Evolutionary conservation across 2,329 filamentous ascomycete genomes (phyloP).

Genomic region (Sporothrix pallida): DNA sequence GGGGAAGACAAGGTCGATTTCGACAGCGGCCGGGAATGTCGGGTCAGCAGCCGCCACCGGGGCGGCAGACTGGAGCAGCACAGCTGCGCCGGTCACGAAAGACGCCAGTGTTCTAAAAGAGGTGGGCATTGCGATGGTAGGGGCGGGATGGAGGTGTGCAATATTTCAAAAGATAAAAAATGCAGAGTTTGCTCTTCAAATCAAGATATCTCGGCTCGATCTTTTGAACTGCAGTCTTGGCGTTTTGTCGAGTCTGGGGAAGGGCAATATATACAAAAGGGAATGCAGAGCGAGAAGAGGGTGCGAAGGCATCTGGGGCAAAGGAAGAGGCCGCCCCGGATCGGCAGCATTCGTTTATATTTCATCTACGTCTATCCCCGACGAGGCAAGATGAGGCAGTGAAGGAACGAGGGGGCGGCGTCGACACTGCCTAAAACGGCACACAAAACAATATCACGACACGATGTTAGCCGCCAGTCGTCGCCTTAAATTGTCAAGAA

Average conservation of each 20-base stretch:
- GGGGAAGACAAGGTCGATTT: slow-evolving; percentile 20
- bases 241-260: neutral
- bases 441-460: slow-evolving; percentile 1
- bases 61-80: neutral
- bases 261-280: neutral
- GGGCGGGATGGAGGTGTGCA: neutral
- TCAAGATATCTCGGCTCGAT: neutral
- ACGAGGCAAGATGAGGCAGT: neutral
- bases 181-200: neutral
- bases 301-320: neutral
- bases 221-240: neutral
- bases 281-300: neutral
- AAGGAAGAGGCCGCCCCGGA: slow-evolving; percentile 8
- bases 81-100: neutral
- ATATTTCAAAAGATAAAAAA: neutral
- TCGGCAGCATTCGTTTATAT: no score
- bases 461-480: no score
- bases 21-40: slow-evolving; percentile 1
- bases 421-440: slow-evolving; percentile 13
- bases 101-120: neutral
- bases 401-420: neutral
- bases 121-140: neutral
- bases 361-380: neutral
- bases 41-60: neutral
- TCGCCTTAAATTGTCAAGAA: no score